Base-by-base conservation (phyloP, 2,329 filamentous ascomycete species). In the Hymenoscyphus fructigenus region DNA sequence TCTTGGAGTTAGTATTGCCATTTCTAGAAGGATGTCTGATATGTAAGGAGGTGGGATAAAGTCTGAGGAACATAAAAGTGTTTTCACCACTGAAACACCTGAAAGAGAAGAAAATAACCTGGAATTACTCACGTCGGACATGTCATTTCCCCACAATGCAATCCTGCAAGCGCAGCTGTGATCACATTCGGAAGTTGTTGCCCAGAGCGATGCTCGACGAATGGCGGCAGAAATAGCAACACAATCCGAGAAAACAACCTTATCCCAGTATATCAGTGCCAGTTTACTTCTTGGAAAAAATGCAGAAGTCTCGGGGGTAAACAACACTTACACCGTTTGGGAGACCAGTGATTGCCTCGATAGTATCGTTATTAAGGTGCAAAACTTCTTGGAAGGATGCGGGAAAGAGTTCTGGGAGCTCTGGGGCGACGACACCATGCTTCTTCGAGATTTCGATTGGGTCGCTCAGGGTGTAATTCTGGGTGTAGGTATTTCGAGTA, bases 171-270 rank as follows among this genome's bases (percentile, higher is more conserved):
- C 63, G 38, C 59, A 61, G 17, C 2, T 17, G 29, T 65, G 55
- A 32, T 28, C 61, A 20, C 59, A 65, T 20, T 60, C 50, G 15
- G 53, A 20, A 17, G 59, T 58, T 5, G 59, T 55, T 3, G 63
- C 63, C 59, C 59, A 65, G n/a, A 65, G 15, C 10, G 28, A 32
- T 17, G 15, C 59, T n/a, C 63, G 63, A 36, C 59, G 63, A 55
- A 65, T 65, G 7, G 63, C 38, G 9, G 63, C 59, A 12, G 59
- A 36, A 28, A 65, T 38, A 15, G n/a, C 32, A 34, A 61, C 55
- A 4, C 59, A 38, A 28, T 44, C 38, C 4, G 26, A n/a, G 28
- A 32, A 23, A 34, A 36, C 34, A 36, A 36, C 34, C 34, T 36
- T 5, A 36, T 2, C 34, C 34, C 34, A 36, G 34, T 3, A 10